Percentiles rank a stretch among this genome's conserved stretches.
These are phyloP conservation scores for Tetracladium marchalianum DNA, from an alignment of 495 filamentous ascomycete species.

Conservation along the genomic window DNA sequence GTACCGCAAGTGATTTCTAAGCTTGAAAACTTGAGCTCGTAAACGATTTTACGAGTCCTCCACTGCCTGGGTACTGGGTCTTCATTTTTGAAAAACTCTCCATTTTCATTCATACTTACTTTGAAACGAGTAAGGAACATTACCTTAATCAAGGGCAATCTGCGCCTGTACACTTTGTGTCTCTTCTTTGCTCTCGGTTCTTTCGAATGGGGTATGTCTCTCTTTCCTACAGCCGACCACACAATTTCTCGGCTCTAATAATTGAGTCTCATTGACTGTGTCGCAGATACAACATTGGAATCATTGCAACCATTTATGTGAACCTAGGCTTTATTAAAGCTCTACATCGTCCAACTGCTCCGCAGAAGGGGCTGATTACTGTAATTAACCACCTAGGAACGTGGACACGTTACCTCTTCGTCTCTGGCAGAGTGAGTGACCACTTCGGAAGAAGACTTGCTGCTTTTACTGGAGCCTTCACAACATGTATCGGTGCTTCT, in stretches of 20 bases:
- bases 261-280: not conserved
- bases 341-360: slow-evolving; percentile 31
- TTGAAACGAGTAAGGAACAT: too few species aligned
- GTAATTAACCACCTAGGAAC: slow-evolving; percentile 49
- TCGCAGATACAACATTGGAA: slow-evolving; percentile 50
- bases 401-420: slow-evolving; percentile 42
- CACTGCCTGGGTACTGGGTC: too few species aligned
- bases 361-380: slow-evolving; percentile 39
- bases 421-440: slow-evolving; percentile 38
- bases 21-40: too few species aligned
- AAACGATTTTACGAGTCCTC: too few species aligned
- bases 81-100: too few species aligned
- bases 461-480: slow-evolving; percentile 33
- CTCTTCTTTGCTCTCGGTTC: slow-evolving; percentile 45
- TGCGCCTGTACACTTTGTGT: slow-evolving; percentile 36
- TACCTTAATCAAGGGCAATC: too few species aligned
- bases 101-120: too few species aligned
- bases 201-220: slow-evolving; percentile 46
- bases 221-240: too few species aligned
- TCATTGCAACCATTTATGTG: slow-evolving; percentile 45
- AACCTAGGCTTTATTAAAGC: slow-evolving; percentile 39
- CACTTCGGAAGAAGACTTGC: slow-evolving; percentile 39
- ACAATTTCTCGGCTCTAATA: not conserved
- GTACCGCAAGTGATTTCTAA: too few species aligned
- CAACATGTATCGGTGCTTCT: slow-evolving; percentile 35